Evolutionary conservation across 495 filamentous ascomycete genomes (phyloP), one percentile per base, ranked within the genome.

Genomic region (Lasiosphaeriaceae sp.): DNA sequence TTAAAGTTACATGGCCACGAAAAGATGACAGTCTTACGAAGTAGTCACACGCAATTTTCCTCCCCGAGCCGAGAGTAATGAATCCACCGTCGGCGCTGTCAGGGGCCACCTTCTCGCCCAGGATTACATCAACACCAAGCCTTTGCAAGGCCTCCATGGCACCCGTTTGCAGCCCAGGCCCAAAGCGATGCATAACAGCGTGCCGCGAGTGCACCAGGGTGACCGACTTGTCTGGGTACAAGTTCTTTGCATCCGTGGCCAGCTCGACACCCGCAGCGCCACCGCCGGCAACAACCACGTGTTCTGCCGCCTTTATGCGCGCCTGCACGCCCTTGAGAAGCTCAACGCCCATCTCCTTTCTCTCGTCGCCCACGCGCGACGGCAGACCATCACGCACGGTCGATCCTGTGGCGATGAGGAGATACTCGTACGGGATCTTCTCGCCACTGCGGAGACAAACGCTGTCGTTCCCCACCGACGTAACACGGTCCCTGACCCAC

Each of bases 251-350:
- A 59, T 87, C 83, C 0, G 77, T 77, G 2, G 82, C 81, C 59
- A 84, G 69, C 64, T 87, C 79, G 1, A 86, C 77, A 2, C 83
- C 83, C 0, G 83, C 82, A 2, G 83, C 81, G 7, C 84, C 84
- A 1, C 82, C 84, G 3, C 84, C 84, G 1, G 83, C 77, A 21
- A 87, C 74, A 1, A 80, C 67, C 60, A 86, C 73, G 0, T 71
- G 76, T 17, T 69, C 66, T 2, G 80, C 68, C 0, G 54, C 39
- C 35, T 62, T 55, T 41, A 80, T 73, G 12, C 60, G 43, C 3
- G 50, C 56, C 45, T 79, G 74, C 47, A 76, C 62, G 0, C 12
- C 58, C 24, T 56, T 67, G 12, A 79, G 72, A 44, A 83, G 80
- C 35, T 65, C 54, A 5, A 81, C 54, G 34, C 77, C 84, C 6